These are phyloP conservation scores for Phaeosphaeria sp. DNA, from an alignment of 2,329 filamentous ascomycete species.

Conservation along the genomic window DNA sequence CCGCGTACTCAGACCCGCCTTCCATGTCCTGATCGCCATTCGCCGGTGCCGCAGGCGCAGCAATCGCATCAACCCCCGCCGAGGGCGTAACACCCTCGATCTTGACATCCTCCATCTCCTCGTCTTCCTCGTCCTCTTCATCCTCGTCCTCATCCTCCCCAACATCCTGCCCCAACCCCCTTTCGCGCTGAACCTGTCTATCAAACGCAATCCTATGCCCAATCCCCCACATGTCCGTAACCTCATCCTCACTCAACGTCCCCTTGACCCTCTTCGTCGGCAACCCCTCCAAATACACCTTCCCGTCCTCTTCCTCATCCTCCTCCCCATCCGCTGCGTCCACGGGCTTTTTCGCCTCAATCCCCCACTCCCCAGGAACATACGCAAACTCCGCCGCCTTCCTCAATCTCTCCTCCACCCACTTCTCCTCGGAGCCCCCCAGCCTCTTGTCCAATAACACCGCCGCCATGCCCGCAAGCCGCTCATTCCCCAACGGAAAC, in stretches of 20 bases:
- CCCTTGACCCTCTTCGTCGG: slow-evolving; percentile 24
- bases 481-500: slow-evolving; percentile 27
- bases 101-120: slow-evolving; percentile 17
- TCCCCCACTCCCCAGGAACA: slow-evolving; percentile 37
- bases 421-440: slow-evolving; percentile 35
- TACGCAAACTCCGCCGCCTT: slow-evolving; percentile 39
- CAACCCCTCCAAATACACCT: slow-evolving; percentile 10
- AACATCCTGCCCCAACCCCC: slow-evolving; percentile 5
- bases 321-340: slow-evolving; percentile 19
- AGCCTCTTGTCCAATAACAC: slow-evolving; percentile 35
- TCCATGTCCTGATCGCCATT: slow-evolving; percentile 22
- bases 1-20: slow-evolving; percentile 17
- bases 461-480: slow-evolving; percentile 24
- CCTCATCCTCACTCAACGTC: slow-evolving; percentile 24
- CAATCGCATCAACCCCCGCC: not conserved
- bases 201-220: slow-evolving; percentile 29
- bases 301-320: slow-evolving; percentile 3
- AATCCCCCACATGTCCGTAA: slow-evolving; percentile 26
- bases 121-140: slow-evolving; percentile 23
- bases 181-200: slow-evolving; percentile 15
- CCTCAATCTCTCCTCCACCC: slow-evolving; percentile 34
- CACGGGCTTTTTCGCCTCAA: slow-evolving; percentile 27
- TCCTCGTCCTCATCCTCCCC: slow-evolving; percentile 17
- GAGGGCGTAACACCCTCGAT: slow-evolving; percentile 18
- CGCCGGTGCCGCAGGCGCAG: slow-evolving; percentile 3